Base-by-base conservation (phyloP, 805 yeast genomes). In the Lachancea nothofagi region DNA sequence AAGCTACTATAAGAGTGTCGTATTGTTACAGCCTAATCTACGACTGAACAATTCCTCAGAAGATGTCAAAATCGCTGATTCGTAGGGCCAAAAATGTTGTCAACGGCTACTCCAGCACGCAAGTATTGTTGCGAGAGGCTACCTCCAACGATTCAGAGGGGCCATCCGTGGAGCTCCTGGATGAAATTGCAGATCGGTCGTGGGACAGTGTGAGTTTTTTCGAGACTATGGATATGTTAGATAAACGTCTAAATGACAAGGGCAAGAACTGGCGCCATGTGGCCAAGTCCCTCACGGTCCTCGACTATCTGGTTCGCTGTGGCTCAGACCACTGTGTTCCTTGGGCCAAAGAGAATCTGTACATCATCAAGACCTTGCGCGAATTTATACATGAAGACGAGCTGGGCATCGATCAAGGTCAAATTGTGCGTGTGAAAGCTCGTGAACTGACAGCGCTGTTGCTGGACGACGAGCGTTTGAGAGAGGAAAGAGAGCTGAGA, bases 181-280 rank as follows among this genome's bases (percentile, higher is more conserved):
- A 84, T 48, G 95, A 86, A 39, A 72, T 90, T 27, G 82, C 95
- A 2, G 72, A 77, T 38, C 71, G 76, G 50, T 84, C 96, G 1
- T 81, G 74, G 57, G 83, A 79, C 44, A 66, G 67, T 46, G 77
- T 81, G 5, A 94, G 86, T 52, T 78, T 88, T 53, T 71, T 87
- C 54, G 95, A 88, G 57, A 78, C 88, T 33, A 84, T 90, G 94
- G 97, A 90, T 56, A 87, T 90, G 81, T 65, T 90, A 32, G 97
- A 90, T 65, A 77, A 87, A 49, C 75, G 98, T 47, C 67, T 90
- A 48, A 90, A 90, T 57, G 97, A 90, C 59, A 89, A 89, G 68
- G 97, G 97, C 45, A 89, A 88, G 61, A 84, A 90, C 65, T 90
- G 97, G 97, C 75, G 96, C 49, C 98, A 90, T 60, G 89, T 90